These are phyloP conservation scores for Penicillium ucsense DNA, from an alignment of 495 filamentous ascomycete genomes.

Conservation along the genomic window DNA sequence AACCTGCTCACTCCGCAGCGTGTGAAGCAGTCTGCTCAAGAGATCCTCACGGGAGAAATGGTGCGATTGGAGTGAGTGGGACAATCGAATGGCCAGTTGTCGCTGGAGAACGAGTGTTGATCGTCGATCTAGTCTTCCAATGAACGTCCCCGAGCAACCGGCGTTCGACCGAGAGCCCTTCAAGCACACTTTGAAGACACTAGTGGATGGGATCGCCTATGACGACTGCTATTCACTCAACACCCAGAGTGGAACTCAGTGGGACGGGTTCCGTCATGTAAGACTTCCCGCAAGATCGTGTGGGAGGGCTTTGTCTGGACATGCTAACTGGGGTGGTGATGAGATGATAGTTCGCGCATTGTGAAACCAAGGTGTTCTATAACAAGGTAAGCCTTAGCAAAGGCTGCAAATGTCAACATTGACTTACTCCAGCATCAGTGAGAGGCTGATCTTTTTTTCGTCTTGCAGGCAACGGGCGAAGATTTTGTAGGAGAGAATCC, in stretches of 20 bases:
- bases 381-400: constrained; percentile 24
- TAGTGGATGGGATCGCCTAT: constrained; percentile 32
- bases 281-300: neutral
- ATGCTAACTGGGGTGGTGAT: neutral
- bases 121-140: constrained; percentile 36
- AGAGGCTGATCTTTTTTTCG: neutral
- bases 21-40: constrained; percentile 38
- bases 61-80: constrained; percentile 33
- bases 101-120: neutral
- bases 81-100: neutral
- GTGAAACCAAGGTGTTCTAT: constrained; percentile 40
- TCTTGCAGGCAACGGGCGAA: constrained; percentile 28
- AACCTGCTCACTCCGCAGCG: constrained; percentile 50
- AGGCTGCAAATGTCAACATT: neutral
- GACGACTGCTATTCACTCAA: constrained; percentile 60
- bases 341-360: constrained; percentile 29
- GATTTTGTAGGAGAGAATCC: constrained; percentile 38
- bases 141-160: constrained; percentile 41
- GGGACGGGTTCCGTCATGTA: constrained; percentile 64
- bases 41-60: constrained; percentile 47
- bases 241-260: constrained; percentile 64
- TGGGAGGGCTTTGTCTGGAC: neutral
- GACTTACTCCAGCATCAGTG: neutral
- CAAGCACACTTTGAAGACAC: constrained; percentile 41
- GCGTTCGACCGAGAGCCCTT: constrained; percentile 43